Evolutionary conservation across 768 basidiomycete genomes (phyloP), one percentile per base, ranked within the genome.

Genomic region (Leccinum disarticulatum): DNA sequence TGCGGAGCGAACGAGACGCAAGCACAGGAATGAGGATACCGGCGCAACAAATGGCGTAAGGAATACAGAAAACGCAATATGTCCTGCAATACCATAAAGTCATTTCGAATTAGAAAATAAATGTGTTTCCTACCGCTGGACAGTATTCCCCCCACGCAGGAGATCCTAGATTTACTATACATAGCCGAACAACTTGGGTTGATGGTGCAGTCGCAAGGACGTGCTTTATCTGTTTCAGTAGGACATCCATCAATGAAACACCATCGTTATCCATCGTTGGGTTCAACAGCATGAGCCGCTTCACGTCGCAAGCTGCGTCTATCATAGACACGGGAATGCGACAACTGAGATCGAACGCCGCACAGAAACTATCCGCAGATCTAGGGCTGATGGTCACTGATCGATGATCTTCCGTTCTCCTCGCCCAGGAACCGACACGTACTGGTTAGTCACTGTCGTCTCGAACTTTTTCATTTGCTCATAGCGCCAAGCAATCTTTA

Each of bases 401-500:
- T 49, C 33, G 25, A 25, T 2, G 25, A 25, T 25, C 25, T 38
- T 57, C 35, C 13, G 15, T 52, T 49, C 8, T 56, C 52, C 56
- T 28, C 57, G 22, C 54, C 6, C 48, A 59, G 48, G 60, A 69
- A 73, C 70, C 68, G 15, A 19, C 59, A 83, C 84, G 71, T 80
- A 83, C 80, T 76, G 74, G 62, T 75, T 75, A 49, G 78, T 70
- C 22, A 94, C 86, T 3, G 92, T 93, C 4, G 95, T 97, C 76
- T 92, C 85, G 72, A 97, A 96, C 74, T 81, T 87, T 76, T 89
- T 91, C 91, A 98, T 91, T 58, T 87, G 82, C 68, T 93, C 93
- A 74, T 99, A 99, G 69, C 97, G 83, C 92, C 97, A 99, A 31
- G 97, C 97, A 66, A 99, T 98, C 77, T 91, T 96, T 64, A 95